Base-by-base conservation (phyloP, 1,284 basidiomycete genomes). In the Cutaneotrichosporon sp. region DNA sequence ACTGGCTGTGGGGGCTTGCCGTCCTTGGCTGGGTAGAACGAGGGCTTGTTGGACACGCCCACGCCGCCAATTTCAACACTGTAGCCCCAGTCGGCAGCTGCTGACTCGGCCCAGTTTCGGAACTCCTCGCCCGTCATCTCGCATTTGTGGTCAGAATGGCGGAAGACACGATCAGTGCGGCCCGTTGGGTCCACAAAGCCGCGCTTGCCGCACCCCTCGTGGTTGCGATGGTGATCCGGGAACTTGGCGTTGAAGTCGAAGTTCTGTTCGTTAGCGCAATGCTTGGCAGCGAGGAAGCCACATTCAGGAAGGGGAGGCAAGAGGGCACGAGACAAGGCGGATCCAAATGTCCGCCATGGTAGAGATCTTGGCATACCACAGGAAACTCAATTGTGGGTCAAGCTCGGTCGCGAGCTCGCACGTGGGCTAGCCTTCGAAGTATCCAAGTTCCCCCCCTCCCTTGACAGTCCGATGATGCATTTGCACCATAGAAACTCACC, bases 111-210 rank as follows among this genome's bases (percentile, higher is more conserved):
- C 86, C 88, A 96, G 9, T 66, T 62, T 26, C 74, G 68, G 70
- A 93, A 96, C 68, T 96, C 92, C 3, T 82, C 80, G 0, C 76
- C 72, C 0, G 89, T 94, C 88, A 89, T 94, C 72, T 97, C 92
- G 64, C 94, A 89, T 68, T 93, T 89, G 75, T 97, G 93, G 66
- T 96, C 92, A 19, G 77, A 70, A 68, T 97, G 70, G 19, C 93
- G 67, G 70, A 80, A 81, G 20, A 78, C 71, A 10, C 79, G 73
- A 42, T 75, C 64, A 7, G 80, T 81, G n/a, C 89, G 81, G 41
- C 82, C 75, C 0, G 90, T 92, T 5, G 90, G 84, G 71, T 96
- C 92, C 0, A 74, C 78, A 65, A 78, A 85, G 0, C 88, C 89
- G n/a, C 64, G 61, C 45, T 50, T 55, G 27, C 42, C 48, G 34